Evolutionary conservation across 495 filamentous ascomycete genomes (phyloP), one percentile per base, ranked within the genome.

Genomic region (Penicillium nucicola): DNA sequence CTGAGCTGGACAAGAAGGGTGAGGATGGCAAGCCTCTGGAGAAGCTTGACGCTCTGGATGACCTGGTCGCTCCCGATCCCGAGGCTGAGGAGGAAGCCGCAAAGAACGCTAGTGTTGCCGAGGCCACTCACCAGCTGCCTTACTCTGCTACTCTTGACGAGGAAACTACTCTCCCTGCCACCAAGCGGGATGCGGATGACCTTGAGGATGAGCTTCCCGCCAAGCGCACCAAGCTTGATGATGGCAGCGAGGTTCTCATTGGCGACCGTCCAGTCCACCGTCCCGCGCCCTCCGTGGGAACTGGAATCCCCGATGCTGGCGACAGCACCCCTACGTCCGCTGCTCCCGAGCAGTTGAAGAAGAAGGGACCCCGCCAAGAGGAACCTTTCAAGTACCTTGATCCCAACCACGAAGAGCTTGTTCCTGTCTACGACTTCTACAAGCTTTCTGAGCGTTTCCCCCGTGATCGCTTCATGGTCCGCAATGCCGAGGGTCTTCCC

Each of bases 381-480:
- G 93, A 97, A 60, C 89, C 90, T 0, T 98, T 95, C 79, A 95
- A 91, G 57, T 98, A 89, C 67, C 76, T 98, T 45, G 60, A 81
- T 11, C 70, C 80, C 0, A 75, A 86, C 45, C 86, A 97, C 61
- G 66, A 77, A 3, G 90, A 92, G 51, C 81, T 97, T 20, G 59
- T 82, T 18, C 72, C 78, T 18, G 91, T 97, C 45, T 83, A 81
- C 51, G 61, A 75, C 0, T 97, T 97, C 74, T 98, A 96, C 72
- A 71, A 85, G 32, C 74, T 96, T 48, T 89, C 87, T 0, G 66
- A 84, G 0, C 82, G 84, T 34, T 98, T 98, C 77, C 93, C 93
- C 0, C 74, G 81, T 5, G 86, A 93, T 64, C 87, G 91, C 38
- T 98, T 92, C 73, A 89, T 98, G 83, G 93, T 98, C 46, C 86